A percentile compares a stretch with the other conserved stretches of the same genome.
phyloP scores from a whole-genome alignment of 345 rosid genomes.

The Trapa bicornis region DNA sequence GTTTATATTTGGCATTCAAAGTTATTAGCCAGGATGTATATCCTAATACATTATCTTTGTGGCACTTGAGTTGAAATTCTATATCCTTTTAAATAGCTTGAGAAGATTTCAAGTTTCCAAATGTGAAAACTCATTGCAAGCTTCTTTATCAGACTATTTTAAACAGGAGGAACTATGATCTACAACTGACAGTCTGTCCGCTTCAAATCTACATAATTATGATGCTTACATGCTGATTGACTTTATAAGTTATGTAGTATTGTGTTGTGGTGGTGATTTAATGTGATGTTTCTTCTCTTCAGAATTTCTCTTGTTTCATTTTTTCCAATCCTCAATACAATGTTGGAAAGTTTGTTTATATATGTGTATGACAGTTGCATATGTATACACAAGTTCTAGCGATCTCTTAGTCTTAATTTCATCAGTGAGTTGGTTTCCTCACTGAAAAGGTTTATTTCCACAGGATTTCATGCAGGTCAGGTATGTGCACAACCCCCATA shows the following conservation, averaged over 20 bases:
- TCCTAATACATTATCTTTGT: not conserved
- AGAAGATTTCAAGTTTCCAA: too few relatives aligned
- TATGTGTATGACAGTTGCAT: not conserved
- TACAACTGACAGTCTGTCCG: not conserved
- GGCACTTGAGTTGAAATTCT: not conserved
- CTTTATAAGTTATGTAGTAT: not conserved
- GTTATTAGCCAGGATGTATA: not conserved
- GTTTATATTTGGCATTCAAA: not conserved
- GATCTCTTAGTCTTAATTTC: slow-evolving; percentile 4
- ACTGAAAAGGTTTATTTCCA: not conserved
- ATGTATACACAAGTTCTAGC: not conserved
- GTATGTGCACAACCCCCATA: slow-evolving; percentile 77
- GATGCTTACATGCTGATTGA: not conserved
- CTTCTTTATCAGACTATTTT: not conserved
- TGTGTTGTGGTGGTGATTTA: not conserved
- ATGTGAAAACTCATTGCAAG: too few relatives aligned
- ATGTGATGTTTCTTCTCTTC: not conserved
- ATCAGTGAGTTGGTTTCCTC: not conserved
- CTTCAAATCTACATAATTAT: not conserved
- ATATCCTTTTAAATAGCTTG: not conserved
- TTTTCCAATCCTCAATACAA: not conserved
- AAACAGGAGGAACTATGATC: not conserved
- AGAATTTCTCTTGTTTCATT: not conserved
- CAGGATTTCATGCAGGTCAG: slow-evolving; percentile 87
- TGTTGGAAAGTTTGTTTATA: not conserved